Evolutionary conservation across 2,329 filamentous ascomycete genomes (phyloP).

Genomic region (Hymenoscyphus salicellus): DNA sequence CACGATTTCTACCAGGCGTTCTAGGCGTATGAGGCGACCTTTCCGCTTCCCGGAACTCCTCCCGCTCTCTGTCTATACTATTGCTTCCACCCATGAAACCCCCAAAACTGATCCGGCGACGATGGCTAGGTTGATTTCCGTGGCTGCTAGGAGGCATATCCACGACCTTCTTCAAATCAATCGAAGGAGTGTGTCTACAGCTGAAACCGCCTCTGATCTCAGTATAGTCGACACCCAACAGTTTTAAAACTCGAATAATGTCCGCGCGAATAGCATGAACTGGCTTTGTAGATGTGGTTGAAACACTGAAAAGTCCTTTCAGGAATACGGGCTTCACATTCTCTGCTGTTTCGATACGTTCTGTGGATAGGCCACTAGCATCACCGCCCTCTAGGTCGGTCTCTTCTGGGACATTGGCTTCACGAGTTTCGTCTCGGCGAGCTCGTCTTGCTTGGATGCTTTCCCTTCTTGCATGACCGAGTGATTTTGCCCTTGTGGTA

Average conservation of each 20-base stretch:
- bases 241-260: conserved; percentile 83
- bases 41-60: conserved; percentile 66
- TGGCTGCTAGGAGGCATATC: conserved; percentile 58
- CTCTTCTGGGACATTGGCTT: conserved; percentile 84
- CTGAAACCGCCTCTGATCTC: conserved; percentile 94
- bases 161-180: conserved; percentile 73
- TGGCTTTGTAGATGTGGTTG: conserved; percentile 90
- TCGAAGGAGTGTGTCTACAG: conserved; percentile 84
- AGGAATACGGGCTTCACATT: conserved; percentile 91
- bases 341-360: conserved; percentile 65
- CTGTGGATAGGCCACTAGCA: conserved; percentile 58
- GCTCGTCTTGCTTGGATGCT: conserved; percentile 85
- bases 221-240: conserved; percentile 83
- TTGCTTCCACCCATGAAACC: conserved; percentile 56
- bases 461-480: conserved; percentile 84
- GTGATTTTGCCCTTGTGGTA: conserved; percentile 75
- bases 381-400: conserved; percentile 75
- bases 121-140: conserved; percentile 55
- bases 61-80: conserved; percentile 59
- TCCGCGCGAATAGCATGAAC: conserved; percentile 81
- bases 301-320: conserved; percentile 95
- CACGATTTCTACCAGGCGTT: conserved; percentile 44
- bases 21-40: conserved; percentile 49
- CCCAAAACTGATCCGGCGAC: conserved; percentile 80
- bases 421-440: conserved; percentile 67